phyloP scores from a whole-genome alignment of 306 rosid genomes.

The Fragaria ananassa region DNA sequence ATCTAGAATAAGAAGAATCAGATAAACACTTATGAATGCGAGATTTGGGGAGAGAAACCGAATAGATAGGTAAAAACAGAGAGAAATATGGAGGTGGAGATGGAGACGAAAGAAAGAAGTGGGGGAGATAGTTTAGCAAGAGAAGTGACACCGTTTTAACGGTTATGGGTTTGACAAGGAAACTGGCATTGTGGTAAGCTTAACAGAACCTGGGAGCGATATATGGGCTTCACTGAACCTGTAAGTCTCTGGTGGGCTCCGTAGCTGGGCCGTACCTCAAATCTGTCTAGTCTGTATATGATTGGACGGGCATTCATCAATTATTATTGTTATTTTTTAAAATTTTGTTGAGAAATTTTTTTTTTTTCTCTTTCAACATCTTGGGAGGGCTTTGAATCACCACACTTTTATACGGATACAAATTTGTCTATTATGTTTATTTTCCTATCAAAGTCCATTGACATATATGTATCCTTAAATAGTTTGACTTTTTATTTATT shows the following conservation, averaged over 20 bases:
- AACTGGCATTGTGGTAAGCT: background rate
- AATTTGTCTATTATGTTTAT: too few species aligned
- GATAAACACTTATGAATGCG: conserved; percentile 14
- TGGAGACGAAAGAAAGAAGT: background rate
- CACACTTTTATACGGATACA: too few species aligned
- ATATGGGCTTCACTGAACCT: background rate
- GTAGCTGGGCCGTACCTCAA: background rate
- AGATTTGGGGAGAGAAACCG: conserved; percentile 20
- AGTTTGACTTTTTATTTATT: rapidly evolving
- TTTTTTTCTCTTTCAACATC: too few species aligned
- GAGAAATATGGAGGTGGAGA: conserved; percentile 8
- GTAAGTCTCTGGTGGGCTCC: background rate
- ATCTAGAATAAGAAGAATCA: conserved; percentile 12
- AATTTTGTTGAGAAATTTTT: too few species aligned
- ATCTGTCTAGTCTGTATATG: background rate
- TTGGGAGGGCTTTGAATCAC: too few species aligned
- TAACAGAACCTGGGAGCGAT: too few species aligned
- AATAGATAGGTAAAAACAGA: background rate
- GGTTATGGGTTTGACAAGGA: conserved; percentile 28
- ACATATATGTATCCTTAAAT: too few species aligned
- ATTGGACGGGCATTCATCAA: background rate
- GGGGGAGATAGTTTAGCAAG: conserved; percentile 29
- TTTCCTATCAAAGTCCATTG: rapidly evolving
- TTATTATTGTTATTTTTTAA: too few species aligned
- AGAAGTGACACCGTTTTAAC: conserved; percentile 20